These are phyloP conservation scores for Rubia peregrina DNA, from an alignment of 305 asterid genomes.

Conservation along the genomic window DNA sequence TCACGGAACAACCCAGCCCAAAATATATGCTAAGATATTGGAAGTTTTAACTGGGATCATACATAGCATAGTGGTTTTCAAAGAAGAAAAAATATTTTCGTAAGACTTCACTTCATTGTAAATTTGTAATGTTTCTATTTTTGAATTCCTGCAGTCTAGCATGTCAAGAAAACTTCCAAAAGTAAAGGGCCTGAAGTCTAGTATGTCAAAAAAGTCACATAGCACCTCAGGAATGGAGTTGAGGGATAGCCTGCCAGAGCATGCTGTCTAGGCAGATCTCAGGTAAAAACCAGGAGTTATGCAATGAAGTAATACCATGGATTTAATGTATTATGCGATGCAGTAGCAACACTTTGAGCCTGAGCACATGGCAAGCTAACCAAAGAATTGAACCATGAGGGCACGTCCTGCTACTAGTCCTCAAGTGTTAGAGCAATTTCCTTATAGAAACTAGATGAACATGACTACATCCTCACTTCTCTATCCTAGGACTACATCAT, in stretches of 20 bases:
- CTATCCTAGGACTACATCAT: background rate
- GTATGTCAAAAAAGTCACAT: background rate
- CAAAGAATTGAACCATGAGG: background rate
- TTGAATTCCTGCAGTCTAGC: background rate
- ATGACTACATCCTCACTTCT: background rate
- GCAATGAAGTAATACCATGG: background rate
- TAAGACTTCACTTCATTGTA: background rate
- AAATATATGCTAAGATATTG: background rate
- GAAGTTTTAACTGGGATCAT: background rate
- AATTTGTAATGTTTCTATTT: background rate
- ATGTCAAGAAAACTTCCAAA: background rate
- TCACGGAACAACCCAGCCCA: background rate
- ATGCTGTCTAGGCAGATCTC: background rate
- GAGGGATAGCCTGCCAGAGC: background rate
- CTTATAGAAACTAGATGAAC: background rate
- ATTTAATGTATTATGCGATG: background rate
- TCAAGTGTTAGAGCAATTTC: background rate
- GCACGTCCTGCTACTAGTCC: background rate
- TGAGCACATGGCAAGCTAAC: background rate
- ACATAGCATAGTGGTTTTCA: background rate
- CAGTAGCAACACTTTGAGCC: background rate
- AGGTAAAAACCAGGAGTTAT: background rate
- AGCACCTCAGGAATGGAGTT: background rate
- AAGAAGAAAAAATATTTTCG: background rate
- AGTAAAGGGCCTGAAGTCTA: background rate